Evolutionary conservation across 2,329 filamentous ascomycete species (phyloP).

Genomic region (Arachnomyces sp.): DNA sequence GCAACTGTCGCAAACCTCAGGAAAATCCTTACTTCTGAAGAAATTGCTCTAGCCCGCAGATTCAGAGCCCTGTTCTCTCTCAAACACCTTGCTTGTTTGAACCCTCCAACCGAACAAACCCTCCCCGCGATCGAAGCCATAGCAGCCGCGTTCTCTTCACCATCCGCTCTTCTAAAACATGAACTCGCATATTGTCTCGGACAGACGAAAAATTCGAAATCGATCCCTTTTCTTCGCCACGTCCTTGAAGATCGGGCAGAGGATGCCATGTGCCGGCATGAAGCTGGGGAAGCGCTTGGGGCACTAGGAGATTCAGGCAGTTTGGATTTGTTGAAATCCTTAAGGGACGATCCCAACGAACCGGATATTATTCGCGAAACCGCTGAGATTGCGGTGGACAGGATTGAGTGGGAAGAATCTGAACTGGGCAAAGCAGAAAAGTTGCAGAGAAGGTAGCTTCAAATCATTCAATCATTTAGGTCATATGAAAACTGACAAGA

Average conservation of each 20-base stretch:
- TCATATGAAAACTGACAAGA: conserved; percentile 20
- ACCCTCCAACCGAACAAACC: conserved; percentile 49
- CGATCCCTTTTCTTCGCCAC: conserved; percentile 62
- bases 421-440: conserved; percentile 65
- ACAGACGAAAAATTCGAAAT: conserved; percentile 71
- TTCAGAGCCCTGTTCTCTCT: conserved; percentile 97
- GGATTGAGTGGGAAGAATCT: conserved; percentile 88
- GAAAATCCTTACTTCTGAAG: conserved; percentile 70
- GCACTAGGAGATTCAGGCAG: conserved; percentile 71
- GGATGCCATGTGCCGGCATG: conserved; percentile 91
- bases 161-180: conserved; percentile 88
- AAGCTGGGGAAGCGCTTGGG: conserved; percentile 90
- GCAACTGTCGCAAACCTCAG: conserved; percentile 41
- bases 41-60: conserved; percentile 72
- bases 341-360: conserved; percentile 69
- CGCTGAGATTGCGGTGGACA: conserved; percentile 90
- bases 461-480: conserved; percentile 8
- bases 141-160: conserved; percentile 74
- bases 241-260: conserved; percentile 74
- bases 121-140: conserved; percentile 69
- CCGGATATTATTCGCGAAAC: conserved; percentile 82
- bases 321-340: conserved; percentile 62
- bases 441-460: conserved; percentile 64
- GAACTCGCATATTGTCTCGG: conserved; percentile 96
- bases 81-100: conserved; percentile 76